Percentiles rank a stretch among this genome's conserved stretches.
Conservation (phyloP, 148 eudicot genomes). For the Gaultheria prostrata region DNA sequence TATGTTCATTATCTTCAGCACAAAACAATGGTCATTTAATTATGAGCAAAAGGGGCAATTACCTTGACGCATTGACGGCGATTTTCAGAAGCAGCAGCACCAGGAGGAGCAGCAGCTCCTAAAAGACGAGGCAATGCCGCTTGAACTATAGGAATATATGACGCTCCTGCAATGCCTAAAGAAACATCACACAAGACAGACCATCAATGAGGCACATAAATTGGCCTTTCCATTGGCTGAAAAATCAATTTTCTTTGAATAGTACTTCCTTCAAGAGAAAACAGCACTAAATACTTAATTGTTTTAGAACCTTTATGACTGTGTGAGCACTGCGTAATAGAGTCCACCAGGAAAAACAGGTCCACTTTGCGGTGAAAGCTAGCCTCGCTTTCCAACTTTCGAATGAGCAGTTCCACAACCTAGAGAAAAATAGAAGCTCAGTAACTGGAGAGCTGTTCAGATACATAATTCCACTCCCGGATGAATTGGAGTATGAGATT, state of each 20-base stretch:
- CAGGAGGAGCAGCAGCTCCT: constrained; percentile 91
- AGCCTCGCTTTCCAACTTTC: constrained; percentile 76
- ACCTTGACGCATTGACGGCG: constrained; percentile 95
- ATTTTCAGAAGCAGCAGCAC: constrained; percentile 74
- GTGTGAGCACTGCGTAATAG: constrained; percentile 94
- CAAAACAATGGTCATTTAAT: constrained; percentile 2
- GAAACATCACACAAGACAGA: constrained; percentile 9
- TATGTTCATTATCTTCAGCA: constrained; percentile 9
- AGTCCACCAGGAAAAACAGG: constrained; percentile 90
- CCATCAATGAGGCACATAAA: not conserved
- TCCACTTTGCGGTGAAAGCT: constrained; percentile 85
- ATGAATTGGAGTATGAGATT: not conserved
- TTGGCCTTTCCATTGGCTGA: not conserved
- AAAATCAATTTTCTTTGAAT: not conserved
- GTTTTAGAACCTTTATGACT: constrained; percentile 67
- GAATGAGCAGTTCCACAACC: constrained; percentile 91
- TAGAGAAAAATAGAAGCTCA: constrained; percentile 24
- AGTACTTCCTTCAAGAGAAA: not conserved
- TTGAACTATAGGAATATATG: constrained; percentile 81
- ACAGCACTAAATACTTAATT: not conserved
- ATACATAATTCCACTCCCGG: not conserved
- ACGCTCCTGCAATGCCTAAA: constrained; percentile 85
- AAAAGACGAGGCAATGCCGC: constrained; percentile 80
- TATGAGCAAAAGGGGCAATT: constrained; percentile 13
- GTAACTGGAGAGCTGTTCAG: not conserved